Percentiles rank a stretch among this genome's conserved stretches.
Conservation (phyloP, 139 green algal species). For the Deuterostichococcus epilithicus region DNA sequence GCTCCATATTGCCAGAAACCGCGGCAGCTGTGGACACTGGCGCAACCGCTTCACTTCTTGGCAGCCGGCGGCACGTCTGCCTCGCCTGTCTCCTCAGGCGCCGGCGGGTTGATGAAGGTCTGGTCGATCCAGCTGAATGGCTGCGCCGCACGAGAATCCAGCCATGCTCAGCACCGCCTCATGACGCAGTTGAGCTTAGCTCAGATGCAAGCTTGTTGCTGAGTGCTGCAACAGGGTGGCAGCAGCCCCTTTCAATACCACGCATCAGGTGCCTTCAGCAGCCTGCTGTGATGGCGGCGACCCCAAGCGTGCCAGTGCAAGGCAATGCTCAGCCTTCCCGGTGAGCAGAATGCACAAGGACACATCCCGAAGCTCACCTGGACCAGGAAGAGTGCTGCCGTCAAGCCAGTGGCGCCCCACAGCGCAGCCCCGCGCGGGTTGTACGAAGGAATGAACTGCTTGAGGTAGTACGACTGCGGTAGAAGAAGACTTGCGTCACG, state of each 20-base stretch:
- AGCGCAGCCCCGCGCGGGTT: background rate
- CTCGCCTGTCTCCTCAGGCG: background rate
- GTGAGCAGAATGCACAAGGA: too few relatives aligned
- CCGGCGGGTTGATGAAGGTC: background rate
- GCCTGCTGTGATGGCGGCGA: too few relatives aligned
- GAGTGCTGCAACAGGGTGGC: too few relatives aligned
- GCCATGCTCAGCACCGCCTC: too few relatives aligned
- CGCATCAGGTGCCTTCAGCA: too few relatives aligned
- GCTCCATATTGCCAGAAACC: background rate
- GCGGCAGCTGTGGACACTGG: too few relatives aligned
- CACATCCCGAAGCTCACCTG: slow-evolving; percentile 2
- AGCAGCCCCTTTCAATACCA: too few relatives aligned
- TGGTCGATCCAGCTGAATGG: background rate
- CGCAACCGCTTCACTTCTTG: background rate
- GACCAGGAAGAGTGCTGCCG: slow-evolving; percentile 15
- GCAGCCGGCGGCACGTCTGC: background rate
- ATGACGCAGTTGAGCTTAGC: too few relatives aligned
- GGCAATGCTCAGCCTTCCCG: too few relatives aligned
- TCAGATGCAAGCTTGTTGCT: too few relatives aligned
- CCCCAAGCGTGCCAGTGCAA: too few relatives aligned
- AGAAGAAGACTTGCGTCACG: background rate
- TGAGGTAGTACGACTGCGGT: background rate
- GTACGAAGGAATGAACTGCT: background rate
- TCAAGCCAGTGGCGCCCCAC: slow-evolving; percentile 14
- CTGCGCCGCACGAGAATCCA: too few relatives aligned